Evolutionary conservation across 371 early-diverging fungal genomes (phyloP).

Genomic region (Circinella umbellata): DNA sequence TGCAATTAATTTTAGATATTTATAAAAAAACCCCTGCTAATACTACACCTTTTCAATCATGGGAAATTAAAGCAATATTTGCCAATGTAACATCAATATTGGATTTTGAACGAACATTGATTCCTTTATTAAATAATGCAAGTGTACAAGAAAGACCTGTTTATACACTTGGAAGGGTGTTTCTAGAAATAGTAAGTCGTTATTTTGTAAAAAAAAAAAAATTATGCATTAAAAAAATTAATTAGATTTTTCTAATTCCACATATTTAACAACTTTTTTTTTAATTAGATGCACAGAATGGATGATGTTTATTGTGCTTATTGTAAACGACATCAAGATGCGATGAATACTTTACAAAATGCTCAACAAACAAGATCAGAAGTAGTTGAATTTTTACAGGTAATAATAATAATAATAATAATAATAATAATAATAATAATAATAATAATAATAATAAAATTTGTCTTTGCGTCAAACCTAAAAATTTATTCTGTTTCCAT

Average conservation of each 20-base stretch:
- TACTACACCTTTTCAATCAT: background rate
- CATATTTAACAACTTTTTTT: background rate
- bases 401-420: background rate
- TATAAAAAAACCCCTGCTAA: background rate
- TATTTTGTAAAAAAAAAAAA: background rate
- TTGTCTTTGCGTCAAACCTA: too few relatives aligned
- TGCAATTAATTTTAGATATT: slow-evolving; percentile 69
- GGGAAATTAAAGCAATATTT: slow-evolving; percentile 67
- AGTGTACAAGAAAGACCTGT: slow-evolving; percentile 19
- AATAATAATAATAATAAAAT: background rate
- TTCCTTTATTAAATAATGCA: slow-evolving; percentile 40
- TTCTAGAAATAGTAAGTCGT: slow-evolving; percentile 53
- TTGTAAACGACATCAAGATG: slow-evolving; percentile 77
- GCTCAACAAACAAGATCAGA: slow-evolving; percentile 15
- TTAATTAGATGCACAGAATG: slow-evolving; percentile 50
- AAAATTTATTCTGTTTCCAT: too few relatives aligned
- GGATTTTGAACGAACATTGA: slow-evolving; percentile 51
- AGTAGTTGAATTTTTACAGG: slow-evolving; percentile 15
- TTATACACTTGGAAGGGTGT: slow-evolving; percentile 57
- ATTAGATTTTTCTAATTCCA: background rate
- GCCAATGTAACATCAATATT: slow-evolving; percentile 64
- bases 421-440: slow-evolving; percentile 1
- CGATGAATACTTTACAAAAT: slow-evolving; percentile 50
- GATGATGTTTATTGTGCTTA: slow-evolving; percentile 74
- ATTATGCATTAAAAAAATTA: slow-evolving; percentile 1